Base-by-base conservation (phyloP, 371 early-diverging fungal species). In the Coemansia sp. region DNA sequence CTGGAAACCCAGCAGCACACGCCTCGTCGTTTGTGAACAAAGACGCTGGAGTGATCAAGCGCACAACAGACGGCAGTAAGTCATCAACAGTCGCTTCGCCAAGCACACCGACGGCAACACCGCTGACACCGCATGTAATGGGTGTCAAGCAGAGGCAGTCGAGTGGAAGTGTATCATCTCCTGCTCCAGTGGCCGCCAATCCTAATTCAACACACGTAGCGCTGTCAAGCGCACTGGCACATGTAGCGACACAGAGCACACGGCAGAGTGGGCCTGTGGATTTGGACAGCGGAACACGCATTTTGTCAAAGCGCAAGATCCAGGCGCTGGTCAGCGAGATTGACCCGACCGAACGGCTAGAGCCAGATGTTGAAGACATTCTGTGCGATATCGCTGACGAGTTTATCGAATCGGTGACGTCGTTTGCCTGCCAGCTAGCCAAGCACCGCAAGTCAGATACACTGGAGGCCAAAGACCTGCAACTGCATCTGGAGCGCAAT, bases 321-420 rank as follows among this genome's bases (percentile, higher is more conserved):
- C 90, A 91, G 68, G 93, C 94, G 68, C 81, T 96, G 31, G 91
- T 94, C 10, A 85, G 86, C 40, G 92, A 94, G 71, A 88, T 97
- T 29, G 95, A 95, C 81, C 92, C 94, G 10, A 83, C 79, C 4
- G 91, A 92, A 68, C 82, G 90, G 56, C 77, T 95, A 55, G 94
- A 95, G 50, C 89, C 91, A 4, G 94, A 93, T 71, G 93, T 94
- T 16, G 93, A 95, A 77, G 90, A 95, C 65, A 92, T 95, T 84
- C 47, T 76, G 53, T 82, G 95, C 69, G 92, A 93, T 65, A 84
- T 95, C 45, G 95, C 95, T 0, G 94, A 95, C 76, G 92, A 95
- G 67, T 95, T 97, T 79, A 93, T 97, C 54, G 90, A 93, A 61
- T 89, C 91, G 1, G 93, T 94, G 0, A 90, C 92, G 2, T 81